These are phyloP conservation scores for Verticillium klebahnii DNA, from an alignment of 2,329 filamentous ascomycete species.

Conservation along the genomic window DNA sequence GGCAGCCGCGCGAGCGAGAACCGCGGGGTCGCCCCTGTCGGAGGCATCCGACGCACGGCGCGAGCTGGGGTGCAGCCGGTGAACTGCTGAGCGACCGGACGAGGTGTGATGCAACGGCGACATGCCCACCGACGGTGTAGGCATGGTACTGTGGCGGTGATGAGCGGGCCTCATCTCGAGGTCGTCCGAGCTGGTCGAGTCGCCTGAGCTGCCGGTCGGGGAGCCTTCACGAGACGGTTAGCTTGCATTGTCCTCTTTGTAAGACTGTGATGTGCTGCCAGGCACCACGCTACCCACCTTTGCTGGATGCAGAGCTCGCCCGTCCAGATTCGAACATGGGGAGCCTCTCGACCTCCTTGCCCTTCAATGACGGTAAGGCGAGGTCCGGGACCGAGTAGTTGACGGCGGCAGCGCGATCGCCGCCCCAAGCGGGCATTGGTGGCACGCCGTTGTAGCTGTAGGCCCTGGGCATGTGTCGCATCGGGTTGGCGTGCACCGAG, in stretches of 20 bases:
- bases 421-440: constrained; percentile 18
- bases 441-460: constrained; percentile 39
- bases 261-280: neutral
- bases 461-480: constrained; percentile 33
- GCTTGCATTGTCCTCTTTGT: neutral
- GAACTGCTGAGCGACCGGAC: constrained; percentile 4
- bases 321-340: constrained; percentile 24
- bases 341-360: constrained; percentile 34
- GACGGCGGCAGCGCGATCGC: constrained; percentile 23
- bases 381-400: constrained; percentile 21
- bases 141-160: constrained; percentile 9
- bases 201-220: constrained; percentile 29
- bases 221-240: constrained; percentile 9
- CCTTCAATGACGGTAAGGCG: constrained; percentile 29
- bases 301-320: constrained; percentile 31
- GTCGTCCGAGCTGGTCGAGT: constrained; percentile 34
- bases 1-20: constrained; percentile 5
- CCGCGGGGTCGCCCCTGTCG: constrained; percentile 7
- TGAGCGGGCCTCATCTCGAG: constrained; percentile 30
- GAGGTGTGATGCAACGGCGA: neutral
- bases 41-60: constrained; percentile 25
- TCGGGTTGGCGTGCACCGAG: constrained; percentile 31
- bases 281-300: constrained; percentile 18
- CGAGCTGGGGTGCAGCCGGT: constrained; percentile 21
- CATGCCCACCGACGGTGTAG: neutral